Percentiles rank a stretch among this genome's conserved stretches.
phyloP scores from a whole-genome alignment of 768 basidiomycete genomes.

The Pleurotus platypus region DNA sequence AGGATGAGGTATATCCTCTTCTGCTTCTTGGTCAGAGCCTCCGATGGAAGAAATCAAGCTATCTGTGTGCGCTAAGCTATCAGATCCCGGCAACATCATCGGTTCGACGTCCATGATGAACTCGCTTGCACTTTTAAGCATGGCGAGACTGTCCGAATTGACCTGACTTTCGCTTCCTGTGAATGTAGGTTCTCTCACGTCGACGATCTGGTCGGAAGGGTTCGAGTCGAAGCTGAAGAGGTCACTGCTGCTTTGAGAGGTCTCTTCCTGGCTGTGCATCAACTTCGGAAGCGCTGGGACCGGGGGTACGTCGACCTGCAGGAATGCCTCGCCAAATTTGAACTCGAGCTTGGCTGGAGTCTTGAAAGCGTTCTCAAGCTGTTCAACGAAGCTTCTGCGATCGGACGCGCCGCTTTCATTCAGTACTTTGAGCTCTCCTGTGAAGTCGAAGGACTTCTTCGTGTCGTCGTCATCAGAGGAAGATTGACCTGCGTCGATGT shows the following conservation, averaged over 20 bases:
- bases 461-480: conserved; percentile 62
- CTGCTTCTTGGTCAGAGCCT: conserved; percentile 12
- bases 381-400: conserved; percentile 74
- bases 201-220: conserved; percentile 17
- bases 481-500: conserved; percentile 34
- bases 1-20: conserved; percentile 10
- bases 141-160: neutral
- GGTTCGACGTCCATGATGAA: conserved; percentile 28
- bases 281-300: conserved; percentile 45
- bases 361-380: conserved; percentile 76
- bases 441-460: conserved; percentile 82
- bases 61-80: conserved; percentile 34
- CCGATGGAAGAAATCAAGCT: conserved; percentile 11
- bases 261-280: neutral
- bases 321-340: conserved; percentile 34
- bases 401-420: conserved; percentile 70
- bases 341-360: conserved; percentile 71
- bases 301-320: conserved; percentile 42
- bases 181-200: conserved; percentile 26
- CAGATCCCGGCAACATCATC: conserved; percentile 35
- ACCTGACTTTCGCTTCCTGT: conserved; percentile 11
- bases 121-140: neutral
- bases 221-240: conserved; percentile 15
- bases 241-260: conserved; percentile 13
- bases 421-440: conserved; percentile 67